Percentiles rank a stretch among this genome's conserved stretches.
Evolutionary conservation across 352 stramenopile genomes (phyloP).

Genomic region (Lagenidium giganteum): DNA sequence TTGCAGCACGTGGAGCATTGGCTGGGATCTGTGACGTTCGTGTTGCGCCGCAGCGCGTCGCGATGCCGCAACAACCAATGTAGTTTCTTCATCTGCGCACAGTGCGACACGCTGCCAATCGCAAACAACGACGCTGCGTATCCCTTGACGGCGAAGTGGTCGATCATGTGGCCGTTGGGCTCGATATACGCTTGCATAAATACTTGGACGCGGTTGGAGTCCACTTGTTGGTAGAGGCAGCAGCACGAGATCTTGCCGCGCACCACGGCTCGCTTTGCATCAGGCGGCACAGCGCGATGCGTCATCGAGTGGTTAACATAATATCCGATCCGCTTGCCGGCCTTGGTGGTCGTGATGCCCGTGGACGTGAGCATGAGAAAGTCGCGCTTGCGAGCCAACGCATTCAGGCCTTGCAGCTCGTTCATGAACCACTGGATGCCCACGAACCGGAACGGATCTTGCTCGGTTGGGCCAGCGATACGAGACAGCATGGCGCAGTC

Average conservation of each 20-base stretch:
- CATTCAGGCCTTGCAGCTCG: conserved; percentile 8
- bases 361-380: conserved; percentile 42
- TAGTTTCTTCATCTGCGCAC: conserved; percentile 66
- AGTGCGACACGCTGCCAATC: conserved; percentile 33
- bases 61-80: conserved; percentile 43
- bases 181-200: conserved; percentile 44
- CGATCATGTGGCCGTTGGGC: conserved; percentile 23
- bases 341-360: conserved; percentile 16
- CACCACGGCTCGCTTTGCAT: conserved; percentile 10
- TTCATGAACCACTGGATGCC: conserved; percentile 18
- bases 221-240: conserved; percentile 10
- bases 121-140: conserved; percentile 34
- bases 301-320: conserved; percentile 26
- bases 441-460: conserved; percentile 12
- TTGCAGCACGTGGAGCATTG: conserved; percentile 27
- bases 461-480: conserved; percentile 5
- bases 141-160: conserved; percentile 24
- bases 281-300: conserved; percentile 7
- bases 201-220: conserved; percentile 21
- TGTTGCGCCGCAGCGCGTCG: conserved; percentile 10
- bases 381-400: conserved; percentile 19
- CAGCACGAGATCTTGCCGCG: conserved; percentile 11
- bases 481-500: conserved; percentile 11
- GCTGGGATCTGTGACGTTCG: too few relatives aligned
- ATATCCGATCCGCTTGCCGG: conserved; percentile 24